phyloP scores from a whole-genome alignment of 2,329 filamentous ascomycete genomes.

The Didymella lethalis region DNA sequence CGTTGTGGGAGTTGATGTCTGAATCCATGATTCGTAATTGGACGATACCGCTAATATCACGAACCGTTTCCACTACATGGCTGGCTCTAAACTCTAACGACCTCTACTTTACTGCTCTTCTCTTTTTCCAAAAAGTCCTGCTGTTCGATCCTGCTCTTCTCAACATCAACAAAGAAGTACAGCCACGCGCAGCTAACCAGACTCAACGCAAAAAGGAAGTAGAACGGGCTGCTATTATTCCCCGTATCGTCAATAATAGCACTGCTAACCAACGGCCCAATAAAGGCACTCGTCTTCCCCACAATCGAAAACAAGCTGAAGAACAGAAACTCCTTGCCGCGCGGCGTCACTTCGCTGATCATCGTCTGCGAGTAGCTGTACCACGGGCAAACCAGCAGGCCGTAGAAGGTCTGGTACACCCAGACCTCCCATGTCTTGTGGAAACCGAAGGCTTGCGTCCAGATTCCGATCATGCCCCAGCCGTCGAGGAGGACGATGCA shows the following conservation, averaged over 20 bases:
- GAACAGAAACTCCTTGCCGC: slow-evolving; percentile 74
- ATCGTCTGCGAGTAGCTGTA: slow-evolving; percentile 76
- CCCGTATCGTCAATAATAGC: slow-evolving; percentile 71
- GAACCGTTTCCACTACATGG: background rate
- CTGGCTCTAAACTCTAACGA: slow-evolving; percentile 4
- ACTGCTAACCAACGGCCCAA: slow-evolving; percentile 72
- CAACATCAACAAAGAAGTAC: slow-evolving; percentile 37
- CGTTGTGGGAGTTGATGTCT: too few relatives aligned
- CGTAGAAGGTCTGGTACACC: slow-evolving; percentile 64
- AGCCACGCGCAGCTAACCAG: slow-evolving; percentile 32
- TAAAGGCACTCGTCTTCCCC: slow-evolving; percentile 72
- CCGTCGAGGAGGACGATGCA: slow-evolving; percentile 67
- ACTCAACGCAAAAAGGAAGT: slow-evolving; percentile 61
- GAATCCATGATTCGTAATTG: too few relatives aligned
- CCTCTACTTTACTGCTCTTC: slow-evolving; percentile 19
- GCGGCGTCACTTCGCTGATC: slow-evolving; percentile 73
- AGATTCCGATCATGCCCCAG: slow-evolving; percentile 68
- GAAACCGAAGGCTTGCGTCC: slow-evolving; percentile 63
- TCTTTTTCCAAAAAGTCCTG: slow-evolving; percentile 36
- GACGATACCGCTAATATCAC: background rate
- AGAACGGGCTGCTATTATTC: slow-evolving; percentile 70
- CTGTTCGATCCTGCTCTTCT: slow-evolving; percentile 37
- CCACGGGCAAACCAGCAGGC: slow-evolving; percentile 73
- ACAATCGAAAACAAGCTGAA: slow-evolving; percentile 74
- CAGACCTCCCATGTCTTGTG: slow-evolving; percentile 64